Evolutionary conservation across 106 monocot genomes (phyloP).

Genomic region (Cymbidium sinense): DNA sequence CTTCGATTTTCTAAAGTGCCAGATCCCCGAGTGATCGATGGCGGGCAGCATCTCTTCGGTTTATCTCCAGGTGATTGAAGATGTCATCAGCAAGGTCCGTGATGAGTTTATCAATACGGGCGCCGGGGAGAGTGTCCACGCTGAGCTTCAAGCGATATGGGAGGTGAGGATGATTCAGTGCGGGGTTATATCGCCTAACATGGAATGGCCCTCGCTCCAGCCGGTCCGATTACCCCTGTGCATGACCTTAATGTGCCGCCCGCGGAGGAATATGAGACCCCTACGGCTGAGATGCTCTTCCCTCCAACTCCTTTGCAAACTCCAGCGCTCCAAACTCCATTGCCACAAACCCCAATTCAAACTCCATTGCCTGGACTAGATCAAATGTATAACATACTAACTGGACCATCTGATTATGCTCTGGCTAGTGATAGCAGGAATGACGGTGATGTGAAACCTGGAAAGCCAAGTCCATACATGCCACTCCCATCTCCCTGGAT

Average conservation of each 20-base stretch:
- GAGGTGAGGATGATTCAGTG: slow-evolving; percentile 97
- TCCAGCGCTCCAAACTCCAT: slow-evolving; percentile 67
- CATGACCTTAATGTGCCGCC: slow-evolving; percentile 95
- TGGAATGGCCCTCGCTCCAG: slow-evolving; percentile 34
- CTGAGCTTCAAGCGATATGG: slow-evolving; percentile 93
- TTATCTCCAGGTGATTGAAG: slow-evolving; percentile 87
- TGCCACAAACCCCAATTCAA: slow-evolving; percentile 66
- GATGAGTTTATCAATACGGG: slow-evolving; percentile 64
- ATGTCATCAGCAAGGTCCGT: slow-evolving; percentile 79
- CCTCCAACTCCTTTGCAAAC: slow-evolving; percentile 86
- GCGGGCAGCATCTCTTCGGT: slow-evolving; percentile 53
- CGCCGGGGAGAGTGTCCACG: slow-evolving; percentile 60
- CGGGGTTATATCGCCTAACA: slow-evolving; percentile 49
- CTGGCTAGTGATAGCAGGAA: slow-evolving; percentile 57
- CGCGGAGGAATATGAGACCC: slow-evolving; percentile 93
- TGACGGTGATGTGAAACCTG: slow-evolving; percentile 46
- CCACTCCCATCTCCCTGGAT: slow-evolving; percentile 95
- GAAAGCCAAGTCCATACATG: slow-evolving; percentile 80
- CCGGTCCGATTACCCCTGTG: slow-evolving; percentile 49
- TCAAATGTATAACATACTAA: slow-evolving; percentile 73
- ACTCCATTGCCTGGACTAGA: slow-evolving; percentile 83
- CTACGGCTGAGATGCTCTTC: slow-evolving; percentile 97
- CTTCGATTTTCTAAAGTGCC: neutral
- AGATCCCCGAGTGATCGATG: slow-evolving; percentile 18
- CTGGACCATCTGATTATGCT: slow-evolving; percentile 71